Conservation (phyloP, 805 yeast genomes). For the Schwanniomyces occidentalis region DNA sequence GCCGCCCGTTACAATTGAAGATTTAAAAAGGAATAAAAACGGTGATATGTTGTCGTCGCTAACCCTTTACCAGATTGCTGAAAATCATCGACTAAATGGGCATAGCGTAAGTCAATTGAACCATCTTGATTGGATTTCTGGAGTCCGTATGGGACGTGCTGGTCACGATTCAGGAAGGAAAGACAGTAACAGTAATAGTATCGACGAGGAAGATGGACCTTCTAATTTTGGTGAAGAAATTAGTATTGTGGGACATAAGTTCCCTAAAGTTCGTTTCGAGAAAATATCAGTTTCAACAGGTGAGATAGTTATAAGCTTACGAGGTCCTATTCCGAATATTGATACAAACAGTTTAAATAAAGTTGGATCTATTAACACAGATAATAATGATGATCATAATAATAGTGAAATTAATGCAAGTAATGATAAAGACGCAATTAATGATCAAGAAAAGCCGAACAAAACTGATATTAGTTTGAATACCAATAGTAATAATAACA, state of each 20-base stretch:
- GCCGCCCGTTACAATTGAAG: slow-evolving; percentile 35
- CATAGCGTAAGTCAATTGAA: slow-evolving; percentile 46
- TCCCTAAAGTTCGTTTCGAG: slow-evolving; percentile 85
- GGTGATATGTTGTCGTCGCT: slow-evolving; percentile 39
- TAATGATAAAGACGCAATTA: slow-evolving; percentile 4
- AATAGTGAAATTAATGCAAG: slow-evolving; percentile 2
- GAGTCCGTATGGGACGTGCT: slow-evolving; percentile 72
- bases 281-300: slow-evolving; percentile 88
- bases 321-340: slow-evolving; percentile 48
- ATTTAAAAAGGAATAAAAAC: slow-evolving; percentile 28
- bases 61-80: slow-evolving; percentile 33
- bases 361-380: slow-evolving; percentile 1
- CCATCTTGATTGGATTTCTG: slow-evolving; percentile 90
- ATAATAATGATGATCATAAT: slow-evolving; percentile 1
- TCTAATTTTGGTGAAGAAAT: slow-evolving; percentile 89
- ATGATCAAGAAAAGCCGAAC: slow-evolving; percentile 5
- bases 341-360: slow-evolving; percentile 3
- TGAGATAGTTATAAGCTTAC: slow-evolving; percentile 67
- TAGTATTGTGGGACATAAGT: slow-evolving; percentile 80
- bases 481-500: neutral
- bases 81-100: slow-evolving; percentile 36
- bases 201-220: slow-evolving; percentile 34
- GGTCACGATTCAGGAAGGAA: slow-evolving; percentile 32
- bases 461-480: neutral
- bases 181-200: slow-evolving; percentile 9